phyloP scores from a whole-genome alignment of 306 rosid genomes.

The Cucumis hystrix region DNA sequence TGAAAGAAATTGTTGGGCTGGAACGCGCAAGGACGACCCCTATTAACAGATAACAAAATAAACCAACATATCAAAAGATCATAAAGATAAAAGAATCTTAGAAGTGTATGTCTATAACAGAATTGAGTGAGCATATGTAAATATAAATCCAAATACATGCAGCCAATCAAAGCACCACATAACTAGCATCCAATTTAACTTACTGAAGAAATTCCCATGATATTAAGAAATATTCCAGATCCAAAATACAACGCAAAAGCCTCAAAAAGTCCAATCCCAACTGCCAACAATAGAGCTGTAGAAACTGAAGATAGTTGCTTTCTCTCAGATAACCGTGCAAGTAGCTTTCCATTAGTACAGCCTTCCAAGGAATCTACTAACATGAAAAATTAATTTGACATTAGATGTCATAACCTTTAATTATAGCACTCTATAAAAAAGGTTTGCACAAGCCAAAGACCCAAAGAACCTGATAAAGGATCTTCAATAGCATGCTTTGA shows the following conservation, averaged over 20 bases:
- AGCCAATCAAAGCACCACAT: neutral
- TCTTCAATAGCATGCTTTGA: slow-evolving; percentile 30
- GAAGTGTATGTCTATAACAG: neutral
- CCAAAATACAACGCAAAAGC: slow-evolving; percentile 69
- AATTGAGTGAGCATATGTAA: neutral
- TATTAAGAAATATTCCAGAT: slow-evolving; percentile 44
- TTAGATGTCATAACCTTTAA: slow-evolving; percentile 6
- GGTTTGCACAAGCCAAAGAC: neutral
- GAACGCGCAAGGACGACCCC: slow-evolving; percentile 53
- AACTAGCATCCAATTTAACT: slow-evolving; percentile 13
- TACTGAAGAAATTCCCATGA: slow-evolving; percentile 77
- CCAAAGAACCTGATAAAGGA: slow-evolving; percentile 46
- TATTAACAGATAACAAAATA: slow-evolving; percentile 15
- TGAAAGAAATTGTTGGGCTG: slow-evolving; percentile 53
- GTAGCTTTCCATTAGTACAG: slow-evolving; percentile 29
- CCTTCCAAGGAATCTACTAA: slow-evolving; percentile 15
- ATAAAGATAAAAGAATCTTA: neutral
- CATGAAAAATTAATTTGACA: slow-evolving; percentile 18
- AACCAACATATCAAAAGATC: neutral
- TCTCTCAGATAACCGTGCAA: slow-evolving; percentile 21
- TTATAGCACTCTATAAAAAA: neutral
- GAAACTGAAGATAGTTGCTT: slow-evolving; percentile 79
- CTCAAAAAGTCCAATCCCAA: slow-evolving; percentile 74
- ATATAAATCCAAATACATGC: neutral
- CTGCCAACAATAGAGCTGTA: slow-evolving; percentile 77